phyloP scores from a whole-genome alignment of 768 basidiomycete species.

The Russula dissimulans region DNA sequence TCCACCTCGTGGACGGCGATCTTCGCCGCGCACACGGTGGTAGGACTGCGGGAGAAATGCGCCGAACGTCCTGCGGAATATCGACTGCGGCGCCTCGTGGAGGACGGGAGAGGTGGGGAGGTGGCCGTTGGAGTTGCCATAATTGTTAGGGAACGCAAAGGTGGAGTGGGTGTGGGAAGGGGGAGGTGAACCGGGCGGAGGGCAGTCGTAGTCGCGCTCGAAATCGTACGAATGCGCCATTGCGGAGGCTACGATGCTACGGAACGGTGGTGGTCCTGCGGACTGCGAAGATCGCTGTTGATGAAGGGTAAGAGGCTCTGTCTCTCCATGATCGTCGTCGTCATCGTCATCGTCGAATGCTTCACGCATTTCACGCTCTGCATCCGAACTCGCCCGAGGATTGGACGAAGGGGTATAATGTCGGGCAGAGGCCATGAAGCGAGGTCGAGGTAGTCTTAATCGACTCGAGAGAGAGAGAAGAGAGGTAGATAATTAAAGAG shows the following conservation, averaged over 20 bases:
- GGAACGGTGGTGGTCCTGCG: slow-evolving; percentile 23
- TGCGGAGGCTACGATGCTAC: slow-evolving; percentile 12
- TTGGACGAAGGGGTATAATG: slow-evolving; percentile 45
- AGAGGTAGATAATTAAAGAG: not conserved
- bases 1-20: slow-evolving; percentile 41
- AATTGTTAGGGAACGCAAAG: slow-evolving; percentile 52
- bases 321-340: slow-evolving; percentile 32
- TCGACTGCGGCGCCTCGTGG: slow-evolving; percentile 34
- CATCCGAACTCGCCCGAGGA: slow-evolving; percentile 35
- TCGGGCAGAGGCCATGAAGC: slow-evolving; percentile 35
- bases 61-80: slow-evolving; percentile 51
- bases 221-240: slow-evolving; percentile 59
- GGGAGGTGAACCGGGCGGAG: slow-evolving; percentile 77
- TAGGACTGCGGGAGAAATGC: slow-evolving; percentile 62
- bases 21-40: slow-evolving; percentile 38
- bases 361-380: slow-evolving; percentile 61
- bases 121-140: slow-evolving; percentile 64
- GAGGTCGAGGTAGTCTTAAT: not conserved
- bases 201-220: slow-evolving; percentile 66
- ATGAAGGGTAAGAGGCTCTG: slow-evolving; percentile 32
- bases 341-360: slow-evolving; percentile 66
- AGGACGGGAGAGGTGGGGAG: slow-evolving; percentile 43
- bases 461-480: not conserved
- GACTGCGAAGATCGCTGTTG: slow-evolving; percentile 24
- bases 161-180: slow-evolving; percentile 33